A percentile compares a stretch with the other conserved stretches of the same genome.
phyloP scores from a whole-genome alignment of 768 basidiomycete genomes.

The Suillus cothurnatus region DNA sequence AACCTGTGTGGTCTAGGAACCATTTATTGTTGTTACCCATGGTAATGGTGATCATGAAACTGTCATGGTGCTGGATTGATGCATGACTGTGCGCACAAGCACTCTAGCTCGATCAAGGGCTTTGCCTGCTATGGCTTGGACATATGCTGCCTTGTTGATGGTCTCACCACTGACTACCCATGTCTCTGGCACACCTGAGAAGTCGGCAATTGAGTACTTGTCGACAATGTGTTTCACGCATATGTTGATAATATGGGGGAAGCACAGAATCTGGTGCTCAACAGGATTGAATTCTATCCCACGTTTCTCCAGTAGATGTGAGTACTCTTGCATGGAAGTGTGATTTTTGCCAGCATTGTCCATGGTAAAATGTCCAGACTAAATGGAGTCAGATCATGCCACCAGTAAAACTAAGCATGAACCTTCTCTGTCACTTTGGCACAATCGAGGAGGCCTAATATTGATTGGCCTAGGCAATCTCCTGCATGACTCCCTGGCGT shows the following conservation, averaged over 20 bases:
- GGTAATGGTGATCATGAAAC: neutral
- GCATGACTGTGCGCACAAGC: neutral
- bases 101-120: neutral
- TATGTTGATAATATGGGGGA: slow-evolving; percentile 24
- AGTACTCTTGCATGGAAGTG: slow-evolving; percentile 12
- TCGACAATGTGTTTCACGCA: slow-evolving; percentile 8
- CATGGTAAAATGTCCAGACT: slow-evolving; percentile 1
- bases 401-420: neutral
- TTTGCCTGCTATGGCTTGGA: slow-evolving; percentile 1
- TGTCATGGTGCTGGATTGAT: neutral
- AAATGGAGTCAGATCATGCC: slow-evolving; percentile 11
- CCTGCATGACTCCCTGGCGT: slow-evolving; percentile 18
- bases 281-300: slow-evolving; percentile 14
- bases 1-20: neutral
- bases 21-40: neutral
- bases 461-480: neutral
- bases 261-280: slow-evolving; percentile 17
- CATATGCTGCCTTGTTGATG: slow-evolving; percentile 6
- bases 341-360: slow-evolving; percentile 22
- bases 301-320: neutral
- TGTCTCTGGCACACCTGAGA: neutral
- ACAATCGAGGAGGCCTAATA: slow-evolving; percentile 1
- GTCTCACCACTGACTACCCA: slow-evolving; percentile 5
- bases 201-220: slow-evolving; percentile 4
- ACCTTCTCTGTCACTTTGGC: slow-evolving; percentile 5